These are phyloP conservation scores for Rutidosis leptorrhynchoides DNA, from an alignment of 129 eudicot species.

Conservation along the genomic window DNA sequence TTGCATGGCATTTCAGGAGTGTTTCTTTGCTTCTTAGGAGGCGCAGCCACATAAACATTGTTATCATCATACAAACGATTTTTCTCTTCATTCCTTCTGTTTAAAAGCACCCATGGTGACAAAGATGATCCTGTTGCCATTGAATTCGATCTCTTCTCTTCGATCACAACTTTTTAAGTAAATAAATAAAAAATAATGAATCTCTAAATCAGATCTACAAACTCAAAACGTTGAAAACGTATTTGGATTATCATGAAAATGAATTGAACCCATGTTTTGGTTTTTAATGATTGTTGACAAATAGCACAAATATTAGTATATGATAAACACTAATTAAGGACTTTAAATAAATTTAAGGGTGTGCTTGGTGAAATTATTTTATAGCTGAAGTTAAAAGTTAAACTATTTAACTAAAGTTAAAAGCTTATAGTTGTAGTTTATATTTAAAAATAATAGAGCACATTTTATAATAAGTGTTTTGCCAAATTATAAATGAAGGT, in stretches of 20 bases:
- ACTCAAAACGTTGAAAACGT: neutral
- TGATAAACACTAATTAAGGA: too few species aligned
- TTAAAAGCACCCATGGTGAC: neutral
- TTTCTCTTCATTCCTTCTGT: constrained; percentile 1
- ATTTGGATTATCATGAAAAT: neutral
- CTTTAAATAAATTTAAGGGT: too few species aligned
- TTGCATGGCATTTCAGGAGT: neutral
- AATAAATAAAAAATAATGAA: neutral
- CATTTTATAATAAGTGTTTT: too few species aligned
- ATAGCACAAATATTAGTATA: too few species aligned
- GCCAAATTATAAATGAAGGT: too few species aligned
- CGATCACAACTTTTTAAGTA: neutral
- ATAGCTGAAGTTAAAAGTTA: too few species aligned
- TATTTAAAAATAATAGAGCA: too few species aligned
- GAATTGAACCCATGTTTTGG: neutral
- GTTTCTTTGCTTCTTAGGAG: constrained; percentile 19
- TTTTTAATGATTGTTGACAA: neutral
- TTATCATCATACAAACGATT: neutral
- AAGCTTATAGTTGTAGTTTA: too few species aligned
- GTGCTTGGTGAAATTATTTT: too few species aligned
- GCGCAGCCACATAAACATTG: constrained; percentile 1
- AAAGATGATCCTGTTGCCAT: constrained; percentile 14
- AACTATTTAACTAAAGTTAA: too few species aligned
- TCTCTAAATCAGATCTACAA: neutral
- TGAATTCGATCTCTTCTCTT: neutral